A percentile compares a stretch with the other conserved stretches of the same genome.
Evolutionary conservation across 2,329 filamentous ascomycete genomes (phyloP).

Genomic region (Corynespora cassiicola): DNA sequence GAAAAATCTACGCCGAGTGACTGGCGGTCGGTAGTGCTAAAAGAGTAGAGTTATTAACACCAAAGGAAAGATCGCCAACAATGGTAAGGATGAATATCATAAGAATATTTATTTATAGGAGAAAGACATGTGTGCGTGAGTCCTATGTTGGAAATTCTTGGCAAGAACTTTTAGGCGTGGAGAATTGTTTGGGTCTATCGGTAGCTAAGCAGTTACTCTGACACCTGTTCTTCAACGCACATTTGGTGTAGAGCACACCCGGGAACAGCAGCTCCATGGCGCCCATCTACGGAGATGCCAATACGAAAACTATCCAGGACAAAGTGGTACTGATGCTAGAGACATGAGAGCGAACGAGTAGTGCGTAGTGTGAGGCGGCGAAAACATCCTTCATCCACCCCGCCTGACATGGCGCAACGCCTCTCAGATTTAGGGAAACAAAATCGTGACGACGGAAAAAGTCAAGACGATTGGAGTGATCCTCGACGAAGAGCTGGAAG

Average conservation of each 20-base stretch:
- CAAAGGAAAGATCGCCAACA: too few relatives aligned
- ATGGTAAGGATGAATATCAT: too few relatives aligned
- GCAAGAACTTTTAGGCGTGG: too few relatives aligned
- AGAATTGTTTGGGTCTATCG: too few relatives aligned
- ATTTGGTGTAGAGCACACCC: slow-evolving; percentile 22
- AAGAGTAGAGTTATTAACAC: too few relatives aligned
- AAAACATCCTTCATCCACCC: slow-evolving; percentile 46
- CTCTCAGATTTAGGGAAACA: slow-evolving; percentile 55
- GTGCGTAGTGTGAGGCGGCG: slow-evolving; percentile 39
- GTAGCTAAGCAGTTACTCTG: too few relatives aligned
- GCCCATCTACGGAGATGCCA: slow-evolving; percentile 24
- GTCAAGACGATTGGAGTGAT: slow-evolving; percentile 21
- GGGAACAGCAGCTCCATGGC: slow-evolving; percentile 19
- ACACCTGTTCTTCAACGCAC: slow-evolving; percentile 24
- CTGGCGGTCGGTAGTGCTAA: too few relatives aligned
- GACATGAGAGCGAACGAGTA: slow-evolving; percentile 36
- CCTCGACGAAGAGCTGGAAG: slow-evolving; percentile 18
- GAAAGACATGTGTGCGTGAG: too few relatives aligned
- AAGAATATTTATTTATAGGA: too few relatives aligned
- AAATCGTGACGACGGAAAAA: slow-evolving; percentile 12
- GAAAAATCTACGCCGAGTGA: too few relatives aligned
- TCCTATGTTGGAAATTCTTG: too few relatives aligned
- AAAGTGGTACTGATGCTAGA: slow-evolving; percentile 18
- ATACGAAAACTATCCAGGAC: slow-evolving; percentile 18
- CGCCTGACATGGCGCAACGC: slow-evolving; percentile 45